A percentile compares a stretch with the other conserved stretches of the same genome.
Conservation (phyloP, 768 basidiomycete genomes). For the Porphyrellus cyaneotinctus region DNA sequence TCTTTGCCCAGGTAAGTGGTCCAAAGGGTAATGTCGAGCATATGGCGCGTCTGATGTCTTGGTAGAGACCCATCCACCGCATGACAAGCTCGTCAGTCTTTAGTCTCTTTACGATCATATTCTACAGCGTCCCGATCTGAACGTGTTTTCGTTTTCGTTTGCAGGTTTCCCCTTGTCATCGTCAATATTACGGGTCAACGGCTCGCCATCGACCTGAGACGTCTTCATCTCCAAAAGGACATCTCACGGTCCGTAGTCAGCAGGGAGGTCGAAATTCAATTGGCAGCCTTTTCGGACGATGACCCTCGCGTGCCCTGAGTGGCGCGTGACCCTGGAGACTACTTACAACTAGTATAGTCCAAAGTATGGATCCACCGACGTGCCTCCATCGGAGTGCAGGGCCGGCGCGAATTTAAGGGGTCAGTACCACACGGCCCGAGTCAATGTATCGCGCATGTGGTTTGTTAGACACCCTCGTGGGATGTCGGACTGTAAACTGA, state of each 20-base stretch:
- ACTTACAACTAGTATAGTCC: no score
- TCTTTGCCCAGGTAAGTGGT: neutral
- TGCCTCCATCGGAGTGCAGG: no score
- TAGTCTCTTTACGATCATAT: neutral
- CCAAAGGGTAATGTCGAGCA: neutral
- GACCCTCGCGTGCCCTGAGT: neutral
- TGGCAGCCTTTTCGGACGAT: neutral
- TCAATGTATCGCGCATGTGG: no score
- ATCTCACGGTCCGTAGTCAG: neutral
- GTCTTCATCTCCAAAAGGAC: neutral
- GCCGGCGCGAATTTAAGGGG: no score
- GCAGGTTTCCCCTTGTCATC: neutral
- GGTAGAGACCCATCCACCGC: neutral
- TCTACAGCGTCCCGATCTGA: neutral
- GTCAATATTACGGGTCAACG: slow-evolving; percentile 2
- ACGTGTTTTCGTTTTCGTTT: neutral
- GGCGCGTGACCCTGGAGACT: neutral
- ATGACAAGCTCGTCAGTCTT: neutral
- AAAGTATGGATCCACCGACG: no score
- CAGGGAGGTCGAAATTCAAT: slow-evolving; percentile 1
- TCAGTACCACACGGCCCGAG: no score
- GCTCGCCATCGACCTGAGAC: slow-evolving; percentile 6
- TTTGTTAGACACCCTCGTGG: no score
- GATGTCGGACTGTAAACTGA: no score
- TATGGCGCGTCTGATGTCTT: neutral